Conservation (phyloP, 495 filamentous ascomycete species). For the Hyaloscypha finlandica region DNA sequence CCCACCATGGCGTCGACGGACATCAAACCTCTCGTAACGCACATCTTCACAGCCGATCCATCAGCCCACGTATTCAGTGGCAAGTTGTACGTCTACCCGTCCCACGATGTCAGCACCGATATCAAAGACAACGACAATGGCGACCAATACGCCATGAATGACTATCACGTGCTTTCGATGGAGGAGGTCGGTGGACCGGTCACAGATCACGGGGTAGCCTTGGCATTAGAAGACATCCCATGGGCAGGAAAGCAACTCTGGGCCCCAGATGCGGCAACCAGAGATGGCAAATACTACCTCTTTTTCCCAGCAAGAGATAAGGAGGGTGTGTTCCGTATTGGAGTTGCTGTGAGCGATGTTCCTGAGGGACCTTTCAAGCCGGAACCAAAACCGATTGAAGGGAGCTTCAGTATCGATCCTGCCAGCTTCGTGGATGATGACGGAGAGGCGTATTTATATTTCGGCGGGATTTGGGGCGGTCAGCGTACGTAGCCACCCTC, state of each 20-base stretch:
- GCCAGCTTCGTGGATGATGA: slow-evolving; percentile 66
- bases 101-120: slow-evolving; percentile 63
- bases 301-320: slow-evolving; percentile 65
- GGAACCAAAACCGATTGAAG: slow-evolving; percentile 43
- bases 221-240: slow-evolving; percentile 56
- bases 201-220: slow-evolving; percentile 59
- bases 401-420: slow-evolving; percentile 65
- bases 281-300: slow-evolving; percentile 63
- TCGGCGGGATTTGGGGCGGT: slow-evolving; percentile 72
- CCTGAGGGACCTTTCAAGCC: slow-evolving; percentile 61
- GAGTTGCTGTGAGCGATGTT: slow-evolving; percentile 54
- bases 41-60: slow-evolving; percentile 72
- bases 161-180: slow-evolving; percentile 66
- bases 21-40: slow-evolving; percentile 56
- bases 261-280: slow-evolving; percentile 63
- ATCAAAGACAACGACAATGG: slow-evolving; percentile 74
- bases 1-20: neutral
- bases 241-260: slow-evolving; percentile 66
- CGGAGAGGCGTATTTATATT: slow-evolving; percentile 61
- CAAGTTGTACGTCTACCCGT: slow-evolving; percentile 66
- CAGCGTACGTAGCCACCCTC: slow-evolving; percentile 46
- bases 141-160: slow-evolving; percentile 80
- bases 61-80: slow-evolving; percentile 56
- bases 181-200: slow-evolving; percentile 49
- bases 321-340: slow-evolving; percentile 63